These are phyloP conservation scores for Allium fistulosum DNA, from an alignment of 106 monocot species.

Conservation along the genomic window DNA sequence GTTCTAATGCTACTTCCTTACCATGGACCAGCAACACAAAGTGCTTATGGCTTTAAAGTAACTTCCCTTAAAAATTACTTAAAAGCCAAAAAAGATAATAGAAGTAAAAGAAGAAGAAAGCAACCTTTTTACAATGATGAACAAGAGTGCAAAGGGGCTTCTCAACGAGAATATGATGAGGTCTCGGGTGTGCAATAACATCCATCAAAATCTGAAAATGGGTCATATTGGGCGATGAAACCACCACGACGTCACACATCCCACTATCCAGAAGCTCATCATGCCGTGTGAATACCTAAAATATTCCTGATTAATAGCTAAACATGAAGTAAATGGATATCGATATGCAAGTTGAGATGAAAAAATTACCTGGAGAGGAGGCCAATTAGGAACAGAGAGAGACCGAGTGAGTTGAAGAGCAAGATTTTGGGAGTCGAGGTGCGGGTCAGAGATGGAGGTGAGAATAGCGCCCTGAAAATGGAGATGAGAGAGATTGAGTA, in stretches of 20 bases:
- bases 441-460: conserved; percentile 75
- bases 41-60: no score
- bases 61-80: neutral
- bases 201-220: conserved; percentile 91
- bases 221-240: conserved; percentile 96
- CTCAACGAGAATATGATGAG: conserved; percentile 77
- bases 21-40: no score
- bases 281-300: conserved; percentile 58
- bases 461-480: conserved; percentile 36
- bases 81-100: neutral
- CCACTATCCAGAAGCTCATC: conserved; percentile 70
- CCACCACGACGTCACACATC: conserved; percentile 74
- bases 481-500: conserved; percentile 74
- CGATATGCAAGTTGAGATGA: neutral
- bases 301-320: neutral
- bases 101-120: neutral
- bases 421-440: conserved; percentile 37
- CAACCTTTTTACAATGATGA: conserved; percentile 68
- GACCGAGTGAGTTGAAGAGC: conserved; percentile 53
- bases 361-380: conserved; percentile 19
- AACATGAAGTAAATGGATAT: neutral
- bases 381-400: conserved; percentile 15
- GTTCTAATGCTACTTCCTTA: no score
- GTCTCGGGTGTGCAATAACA: conserved; percentile 43
- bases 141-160: conserved; percentile 89